phyloP scores from a whole-genome alignment of 257 asterid genomes.

The Marsdenia floribunda region DNA sequence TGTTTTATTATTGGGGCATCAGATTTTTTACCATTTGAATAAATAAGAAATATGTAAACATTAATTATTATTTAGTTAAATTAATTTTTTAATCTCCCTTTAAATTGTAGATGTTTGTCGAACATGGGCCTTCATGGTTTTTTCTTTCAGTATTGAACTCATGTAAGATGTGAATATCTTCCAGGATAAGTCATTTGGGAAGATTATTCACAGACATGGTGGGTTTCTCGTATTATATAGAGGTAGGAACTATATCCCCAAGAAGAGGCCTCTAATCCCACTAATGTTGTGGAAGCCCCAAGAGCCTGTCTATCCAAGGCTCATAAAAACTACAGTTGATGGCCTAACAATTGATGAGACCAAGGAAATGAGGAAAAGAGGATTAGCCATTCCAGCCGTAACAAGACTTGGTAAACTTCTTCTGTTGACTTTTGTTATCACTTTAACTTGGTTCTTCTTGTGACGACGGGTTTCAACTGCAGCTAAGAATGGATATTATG shows the following conservation, averaged over 20 bases:
- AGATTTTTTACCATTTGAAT: neutral
- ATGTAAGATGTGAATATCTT: conserved; percentile 11
- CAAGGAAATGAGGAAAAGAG: conserved; percentile 72
- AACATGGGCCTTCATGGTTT: neutral
- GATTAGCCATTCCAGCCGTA: conserved; percentile 59
- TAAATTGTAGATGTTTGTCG: neutral
- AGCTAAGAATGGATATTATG: conserved; percentile 94
- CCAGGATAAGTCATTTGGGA: conserved; percentile 85
- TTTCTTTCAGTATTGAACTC: neutral
- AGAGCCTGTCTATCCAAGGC: conserved; percentile 91
- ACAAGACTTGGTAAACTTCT: conserved; percentile 67
- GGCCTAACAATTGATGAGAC: conserved; percentile 89
- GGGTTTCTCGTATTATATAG: conserved; percentile 63
- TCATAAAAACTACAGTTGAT: conserved; percentile 72
- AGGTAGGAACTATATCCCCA: conserved; percentile 65
- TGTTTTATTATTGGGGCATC: neutral
- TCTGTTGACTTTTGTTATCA: conserved; percentile 6
- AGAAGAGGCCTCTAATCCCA: conserved; percentile 64
- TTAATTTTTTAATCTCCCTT: neutral
- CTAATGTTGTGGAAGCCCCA: conserved; percentile 95
- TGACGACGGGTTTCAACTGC: conserved; percentile 24
- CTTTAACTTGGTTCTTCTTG: conserved; percentile 1
- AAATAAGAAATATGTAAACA: neutral
- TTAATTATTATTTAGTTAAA: neutral
- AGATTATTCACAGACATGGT: conserved; percentile 74